Evolutionary conservation across 129 eudicot species (phyloP), one percentile per base, ranked within the genome.

Genomic region (Centrapalus pauciflorus): DNA sequence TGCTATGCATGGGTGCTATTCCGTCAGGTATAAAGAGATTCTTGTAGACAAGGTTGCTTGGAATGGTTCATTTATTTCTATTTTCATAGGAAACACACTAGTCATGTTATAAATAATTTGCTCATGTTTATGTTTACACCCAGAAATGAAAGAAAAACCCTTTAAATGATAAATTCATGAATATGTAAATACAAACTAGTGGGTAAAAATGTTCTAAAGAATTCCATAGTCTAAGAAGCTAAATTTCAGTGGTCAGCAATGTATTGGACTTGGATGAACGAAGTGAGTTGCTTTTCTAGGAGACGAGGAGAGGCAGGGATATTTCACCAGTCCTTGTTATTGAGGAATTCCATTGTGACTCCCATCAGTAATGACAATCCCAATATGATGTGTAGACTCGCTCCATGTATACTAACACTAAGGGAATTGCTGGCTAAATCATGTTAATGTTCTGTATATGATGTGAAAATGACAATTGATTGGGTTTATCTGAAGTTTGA

Each of bases 1-100:
- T 89, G 97, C 81, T 89, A 86, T 79, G 86, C 97, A 5, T 94
- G 97, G 99, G 93, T 94, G 71, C 80, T 94, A 67, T 89, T 94
- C 61, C 99, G 86, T 30, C 99, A 94, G 99, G 99, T 93, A 88
- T 54, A 16, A 26, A 13, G 24, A 21, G 58, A 40, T 38, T 20
- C 3, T 62, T 13, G 52, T 48, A 51, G 61, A 50, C 26, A 40
- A 32, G 58, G 7, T 30, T 52, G 24, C 50, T 63, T 74, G 57
- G 30, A 52, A 34, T 49, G 59, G 43, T 51, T 60, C 60, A 43
- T 19, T 7, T 32, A 21, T 72, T 16, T 20, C 43, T 14, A 32
- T 49, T 50, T 43, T 70, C 24, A 70, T 41, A 43, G 30, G 6
- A 37, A 45, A 45, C 40, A 45, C 3, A 14, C 6, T 32, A 64